Evolutionary conservation across 371 early-diverging fungal genomes (phyloP).

Genomic region (Saksenaea vasiformis): DNA sequence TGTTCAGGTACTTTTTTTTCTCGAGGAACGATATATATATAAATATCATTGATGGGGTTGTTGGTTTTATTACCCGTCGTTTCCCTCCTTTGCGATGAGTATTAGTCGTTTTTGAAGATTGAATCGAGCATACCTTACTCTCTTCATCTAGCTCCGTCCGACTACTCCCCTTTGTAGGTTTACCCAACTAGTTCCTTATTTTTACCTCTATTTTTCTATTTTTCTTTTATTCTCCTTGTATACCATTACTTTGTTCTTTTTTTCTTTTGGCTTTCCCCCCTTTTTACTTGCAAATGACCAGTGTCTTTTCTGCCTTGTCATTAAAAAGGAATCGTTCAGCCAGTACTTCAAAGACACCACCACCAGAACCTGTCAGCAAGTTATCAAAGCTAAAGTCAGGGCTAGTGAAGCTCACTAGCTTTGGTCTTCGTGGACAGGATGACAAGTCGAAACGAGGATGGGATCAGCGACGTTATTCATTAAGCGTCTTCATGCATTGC

Average conservation of each 20-base stretch:
- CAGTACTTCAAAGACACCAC: slow-evolving; percentile 17
- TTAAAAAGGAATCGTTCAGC: slow-evolving; percentile 28
- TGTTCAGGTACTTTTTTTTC: background rate
- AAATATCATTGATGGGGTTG: background rate
- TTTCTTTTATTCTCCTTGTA: background rate
- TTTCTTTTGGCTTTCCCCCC: background rate
- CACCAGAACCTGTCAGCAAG: slow-evolving; percentile 18
- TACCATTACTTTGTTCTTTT: background rate
- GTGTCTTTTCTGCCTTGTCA: slow-evolving; percentile 3
- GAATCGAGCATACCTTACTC: background rate
- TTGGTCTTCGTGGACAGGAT: slow-evolving; percentile 1
- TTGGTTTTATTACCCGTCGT: background rate
- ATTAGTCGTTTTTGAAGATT: background rate
- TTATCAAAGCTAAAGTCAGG: slow-evolving; percentile 29
- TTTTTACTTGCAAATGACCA: background rate
- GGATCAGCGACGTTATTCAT: slow-evolving; percentile 4
- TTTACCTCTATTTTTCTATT: background rate
- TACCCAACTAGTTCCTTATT: background rate
- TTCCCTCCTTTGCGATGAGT: background rate
- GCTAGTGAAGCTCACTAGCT: slow-evolving; percentile 16
- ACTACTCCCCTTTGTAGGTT: background rate
- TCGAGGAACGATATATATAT: background rate
- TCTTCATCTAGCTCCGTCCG: background rate
- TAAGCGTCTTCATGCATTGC: background rate
- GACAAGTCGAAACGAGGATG: slow-evolving; percentile 3